Conservation (phyloP, 441 rosid species). For the Hypseocharis bilobata region DNA sequence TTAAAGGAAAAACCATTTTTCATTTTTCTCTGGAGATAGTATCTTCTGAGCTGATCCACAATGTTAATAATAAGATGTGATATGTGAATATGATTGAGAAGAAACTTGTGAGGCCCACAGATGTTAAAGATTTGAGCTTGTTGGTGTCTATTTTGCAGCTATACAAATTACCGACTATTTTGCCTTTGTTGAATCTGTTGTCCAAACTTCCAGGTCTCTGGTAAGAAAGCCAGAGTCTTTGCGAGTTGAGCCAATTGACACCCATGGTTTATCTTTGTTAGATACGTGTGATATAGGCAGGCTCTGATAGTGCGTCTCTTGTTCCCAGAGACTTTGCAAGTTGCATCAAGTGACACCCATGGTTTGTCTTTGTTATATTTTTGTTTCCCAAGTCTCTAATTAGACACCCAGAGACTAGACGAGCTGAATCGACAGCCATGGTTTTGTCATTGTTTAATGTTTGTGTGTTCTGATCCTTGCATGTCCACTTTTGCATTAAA, state of each 20-base stretch:
- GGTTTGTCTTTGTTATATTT: neutral
- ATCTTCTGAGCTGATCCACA: neutral
- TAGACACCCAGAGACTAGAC: too few species aligned
- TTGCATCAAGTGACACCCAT: neutral
- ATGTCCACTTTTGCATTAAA: neutral
- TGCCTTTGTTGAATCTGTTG: neutral
- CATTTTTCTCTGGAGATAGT: neutral
- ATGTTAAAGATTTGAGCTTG: neutral
- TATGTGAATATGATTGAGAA: neutral
- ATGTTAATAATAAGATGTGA: neutral
- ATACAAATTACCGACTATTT: neutral
- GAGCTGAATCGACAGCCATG: neutral
- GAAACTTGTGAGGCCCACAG: neutral
- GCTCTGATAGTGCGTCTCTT: neutral
- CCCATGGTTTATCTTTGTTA: neutral
- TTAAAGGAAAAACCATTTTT: too few species aligned
- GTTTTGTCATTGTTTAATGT: neutral
- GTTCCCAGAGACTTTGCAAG: neutral
- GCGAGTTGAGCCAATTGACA: neutral
- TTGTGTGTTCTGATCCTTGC: slow-evolving; percentile 3
- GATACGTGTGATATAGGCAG: neutral
- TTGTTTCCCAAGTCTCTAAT: neutral
- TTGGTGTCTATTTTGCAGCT: neutral
- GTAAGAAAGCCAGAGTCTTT: too few species aligned
- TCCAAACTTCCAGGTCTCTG: neutral